Percentiles rank a stretch among this genome's conserved stretches.
phyloP scores from a whole-genome alignment of 306 rosid genomes.

The Benincasa hispida region DNA sequence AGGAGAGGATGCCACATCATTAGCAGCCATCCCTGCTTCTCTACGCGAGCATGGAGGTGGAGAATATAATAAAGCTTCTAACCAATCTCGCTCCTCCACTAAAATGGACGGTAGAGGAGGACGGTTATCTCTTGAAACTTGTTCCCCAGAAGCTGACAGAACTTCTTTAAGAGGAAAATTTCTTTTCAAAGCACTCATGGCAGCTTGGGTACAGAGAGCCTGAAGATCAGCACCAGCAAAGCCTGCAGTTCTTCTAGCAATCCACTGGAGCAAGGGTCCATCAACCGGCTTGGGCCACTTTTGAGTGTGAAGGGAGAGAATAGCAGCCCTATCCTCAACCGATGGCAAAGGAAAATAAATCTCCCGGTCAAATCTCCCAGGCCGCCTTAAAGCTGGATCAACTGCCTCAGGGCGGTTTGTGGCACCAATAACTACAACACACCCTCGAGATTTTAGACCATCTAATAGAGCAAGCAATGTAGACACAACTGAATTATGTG shows the following conservation, averaged over 20 bases:
- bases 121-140: conserved; percentile 30
- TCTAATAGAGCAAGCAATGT: conserved; percentile 94
- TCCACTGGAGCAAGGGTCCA: conserved; percentile 74
- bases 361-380: conserved; percentile 96
- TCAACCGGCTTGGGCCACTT: conserved; percentile 81
- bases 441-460: conserved; percentile 94
- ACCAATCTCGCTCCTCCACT: conserved; percentile 97
- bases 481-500: conserved; percentile 96
- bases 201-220: conserved; percentile 98
- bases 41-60: conserved; percentile 89
- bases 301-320: conserved; percentile 90
- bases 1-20: conserved; percentile 63
- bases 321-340: conserved; percentile 79
- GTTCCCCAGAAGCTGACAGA: conserved; percentile 54
- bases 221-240: conserved; percentile 99
- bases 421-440: conserved; percentile 94
- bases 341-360: conserved; percentile 95
- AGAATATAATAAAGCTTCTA: conserved; percentile 61
- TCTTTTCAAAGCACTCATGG: conserved; percentile 77
- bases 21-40: conserved; percentile 95
- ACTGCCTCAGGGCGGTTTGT: conserved; percentile 98
- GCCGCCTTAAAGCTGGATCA: conserved; percentile 90
- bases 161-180: conserved; percentile 84
- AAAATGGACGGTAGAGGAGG: conserved; percentile 69
- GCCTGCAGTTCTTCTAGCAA: conserved; percentile 74